Evolutionary conservation across 2,329 filamentous ascomycete species (phyloP), one percentile per base, ranked within the genome.

Genomic region (Tolypocladium sp.): DNA sequence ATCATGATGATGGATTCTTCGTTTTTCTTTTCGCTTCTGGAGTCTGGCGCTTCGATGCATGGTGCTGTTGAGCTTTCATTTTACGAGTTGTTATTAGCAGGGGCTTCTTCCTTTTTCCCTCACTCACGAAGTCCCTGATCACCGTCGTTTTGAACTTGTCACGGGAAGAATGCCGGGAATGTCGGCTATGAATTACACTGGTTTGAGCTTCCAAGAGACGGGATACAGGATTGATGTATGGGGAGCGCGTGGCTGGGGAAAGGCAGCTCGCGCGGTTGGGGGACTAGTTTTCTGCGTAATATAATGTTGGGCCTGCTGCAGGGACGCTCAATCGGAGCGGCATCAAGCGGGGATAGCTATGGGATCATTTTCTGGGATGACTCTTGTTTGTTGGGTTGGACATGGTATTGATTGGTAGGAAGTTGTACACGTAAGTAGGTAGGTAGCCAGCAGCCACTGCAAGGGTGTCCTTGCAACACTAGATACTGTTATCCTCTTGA

Each of bases 1-100:
- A 60, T 63, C 52, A 59, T 65, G 57, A 66, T 61, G 62, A 62
- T 52, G 59, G 55, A 59, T 60, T 59, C 59, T 59, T 41, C 61
- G 42, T 57, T 64, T 59, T 55, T 59, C 59, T 59, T 53, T 57
- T 46, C 42, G 46, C 56, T 59, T 60, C 54, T 61, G 62, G 63
- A 63, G 57, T 57, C 57, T 57, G 57, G 64, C 62, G 60, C 60
- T 60, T 52, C 44, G 12, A 52, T 27, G 35, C 30, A 13, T 41
- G 37, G 54, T 22, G 55, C 40, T 57, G 40, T 46, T 40, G 30
- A 12, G 20, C 30, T 44, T 56, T 56, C 54, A 33, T 12, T 33
- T 33, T 41, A 7, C 38, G 38, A 38, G 41, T 25, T 25, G 13
- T 41, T 15, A n/a, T 15, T 4, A 5, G 2, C 25, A 41, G 54